Conservation (phyloP, 768 basidiomycete species). For the Cystofilobasidium capitatum region DNA sequence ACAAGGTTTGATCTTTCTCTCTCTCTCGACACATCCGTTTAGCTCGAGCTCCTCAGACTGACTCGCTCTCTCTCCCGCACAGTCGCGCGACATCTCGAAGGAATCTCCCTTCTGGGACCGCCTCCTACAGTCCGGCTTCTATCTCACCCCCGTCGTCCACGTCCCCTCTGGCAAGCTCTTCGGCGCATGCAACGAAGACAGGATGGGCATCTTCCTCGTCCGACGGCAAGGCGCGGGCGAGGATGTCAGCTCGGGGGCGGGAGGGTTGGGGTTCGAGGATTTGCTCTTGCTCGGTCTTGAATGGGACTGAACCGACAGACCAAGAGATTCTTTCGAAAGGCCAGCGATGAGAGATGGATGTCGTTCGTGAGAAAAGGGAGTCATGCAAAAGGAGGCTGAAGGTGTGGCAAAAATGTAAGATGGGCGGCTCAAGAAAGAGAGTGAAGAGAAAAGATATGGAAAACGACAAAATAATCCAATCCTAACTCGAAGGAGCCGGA, state of each 20-base stretch:
- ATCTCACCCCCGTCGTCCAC: not conserved
- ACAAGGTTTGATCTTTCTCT: not conserved
- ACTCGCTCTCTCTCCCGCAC: not conserved
- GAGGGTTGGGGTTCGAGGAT: conserved; percentile 9
- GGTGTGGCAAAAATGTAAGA: not conserved
- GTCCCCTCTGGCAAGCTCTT: not conserved
- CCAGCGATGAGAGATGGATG: too few relatives aligned
- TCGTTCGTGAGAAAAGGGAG: not conserved
- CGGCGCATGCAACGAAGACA: not conserved
- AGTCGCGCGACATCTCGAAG: not conserved
- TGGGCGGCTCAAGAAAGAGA: not conserved
- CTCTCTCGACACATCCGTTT: not conserved
- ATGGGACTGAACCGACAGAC: too few relatives aligned
- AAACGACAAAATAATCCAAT: not conserved
- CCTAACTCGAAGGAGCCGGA: too few relatives aligned
- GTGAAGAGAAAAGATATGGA: not conserved
- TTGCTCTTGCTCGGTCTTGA: conserved; percentile 7
- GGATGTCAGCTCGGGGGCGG: not conserved
- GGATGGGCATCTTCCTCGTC: not conserved
- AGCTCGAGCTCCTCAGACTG: not conserved
- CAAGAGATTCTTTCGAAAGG: too few relatives aligned
- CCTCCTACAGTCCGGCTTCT: not conserved
- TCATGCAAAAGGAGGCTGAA: too few relatives aligned
- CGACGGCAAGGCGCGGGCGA: not conserved
- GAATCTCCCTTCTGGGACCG: conserved; percentile 19